phyloP scores from a whole-genome alignment of 352 stramenopile species.

The Phytophthora pinifolia region DNA sequence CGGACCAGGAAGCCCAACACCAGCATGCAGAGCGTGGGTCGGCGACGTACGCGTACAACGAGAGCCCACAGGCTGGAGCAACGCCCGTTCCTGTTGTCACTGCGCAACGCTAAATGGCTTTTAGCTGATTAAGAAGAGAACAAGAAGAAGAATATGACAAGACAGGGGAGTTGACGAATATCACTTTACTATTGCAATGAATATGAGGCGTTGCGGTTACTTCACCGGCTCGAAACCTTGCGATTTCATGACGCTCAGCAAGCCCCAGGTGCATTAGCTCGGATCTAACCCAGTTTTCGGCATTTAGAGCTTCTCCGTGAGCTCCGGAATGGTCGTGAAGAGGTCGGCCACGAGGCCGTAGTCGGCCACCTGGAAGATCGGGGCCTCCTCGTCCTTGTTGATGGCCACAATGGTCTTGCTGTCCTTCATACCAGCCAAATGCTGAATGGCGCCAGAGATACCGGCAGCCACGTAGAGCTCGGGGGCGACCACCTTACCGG shows the following conservation, averaged over 20 bases:
- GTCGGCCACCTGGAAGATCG: constrained; percentile 99
- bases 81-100: constrained; percentile 16
- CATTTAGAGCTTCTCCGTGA: constrained; percentile 97
- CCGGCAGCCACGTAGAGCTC: constrained; percentile 97
- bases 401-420: constrained; percentile 99
- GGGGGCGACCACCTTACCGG: constrained; percentile 98
- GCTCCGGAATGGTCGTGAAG: constrained; percentile 96
- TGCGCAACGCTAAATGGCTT: neutral
- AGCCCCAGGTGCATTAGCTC: neutral
- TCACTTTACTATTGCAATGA: constrained; percentile 28
- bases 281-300: constrained; percentile 1
- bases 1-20: constrained; percentile 4
- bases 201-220: constrained; percentile 13
- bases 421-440: constrained; percentile 99
- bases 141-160: constrained; percentile 1
- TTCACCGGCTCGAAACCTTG: constrained; percentile 13
- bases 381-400: constrained; percentile 99
- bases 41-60: constrained; percentile 8
- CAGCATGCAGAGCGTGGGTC: neutral
- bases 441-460: constrained; percentile 99
- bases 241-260: neutral
- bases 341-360: constrained; percentile 99
- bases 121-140: too few species aligned
- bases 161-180: constrained; percentile 22
- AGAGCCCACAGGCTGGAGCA: constrained; percentile 15